These are phyloP conservation scores for Paraleonurus japonicus DNA, from an alignment of 257 asterid genomes.

Conservation along the genomic window DNA sequence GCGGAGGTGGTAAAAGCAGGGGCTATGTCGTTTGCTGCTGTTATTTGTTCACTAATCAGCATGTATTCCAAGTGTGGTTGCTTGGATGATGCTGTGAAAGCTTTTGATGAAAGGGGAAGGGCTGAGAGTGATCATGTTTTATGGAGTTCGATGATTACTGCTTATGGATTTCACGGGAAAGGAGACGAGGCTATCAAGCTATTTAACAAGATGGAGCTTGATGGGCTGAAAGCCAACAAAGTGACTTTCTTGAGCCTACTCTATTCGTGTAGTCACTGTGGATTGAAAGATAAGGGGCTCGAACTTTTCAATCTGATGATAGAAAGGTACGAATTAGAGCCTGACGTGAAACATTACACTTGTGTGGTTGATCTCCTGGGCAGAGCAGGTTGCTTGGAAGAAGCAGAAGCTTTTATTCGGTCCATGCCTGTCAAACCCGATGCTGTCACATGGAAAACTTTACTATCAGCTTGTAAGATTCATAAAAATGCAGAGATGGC, in stretches of 20 bases:
- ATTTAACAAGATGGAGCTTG: constrained; percentile 56
- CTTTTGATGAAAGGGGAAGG: constrained; percentile 50
- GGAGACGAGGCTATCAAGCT: constrained; percentile 68
- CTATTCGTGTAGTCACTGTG: constrained; percentile 85
- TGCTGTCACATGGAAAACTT: constrained; percentile 70
- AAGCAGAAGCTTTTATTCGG: constrained; percentile 68
- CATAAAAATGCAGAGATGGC: constrained; percentile 77
- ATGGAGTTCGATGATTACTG: constrained; percentile 85
- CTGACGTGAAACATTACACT: constrained; percentile 77
- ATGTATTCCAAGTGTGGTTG: constrained; percentile 93
- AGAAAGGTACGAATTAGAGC: constrained; percentile 48
- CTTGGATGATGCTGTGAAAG: constrained; percentile 66
- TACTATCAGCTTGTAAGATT: constrained; percentile 75
- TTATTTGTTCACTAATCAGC: constrained; percentile 70
- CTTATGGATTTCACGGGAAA: constrained; percentile 87
- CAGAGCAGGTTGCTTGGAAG: constrained; percentile 76
- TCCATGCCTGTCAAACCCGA: constrained; percentile 76
- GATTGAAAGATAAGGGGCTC: constrained; percentile 76
- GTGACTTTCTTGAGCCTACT: constrained; percentile 84
- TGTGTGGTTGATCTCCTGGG: constrained; percentile 89
- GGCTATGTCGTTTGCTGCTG: constrained; percentile 49
- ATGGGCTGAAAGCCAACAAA: constrained; percentile 51
- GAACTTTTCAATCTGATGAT: constrained; percentile 57
- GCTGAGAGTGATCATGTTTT: constrained; percentile 56
- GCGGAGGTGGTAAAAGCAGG: constrained; percentile 75